A percentile compares a stretch with the other conserved stretches of the same genome.
Conservation (phyloP, 768 basidiomycete species). For the Leccinum ochraceum region DNA sequence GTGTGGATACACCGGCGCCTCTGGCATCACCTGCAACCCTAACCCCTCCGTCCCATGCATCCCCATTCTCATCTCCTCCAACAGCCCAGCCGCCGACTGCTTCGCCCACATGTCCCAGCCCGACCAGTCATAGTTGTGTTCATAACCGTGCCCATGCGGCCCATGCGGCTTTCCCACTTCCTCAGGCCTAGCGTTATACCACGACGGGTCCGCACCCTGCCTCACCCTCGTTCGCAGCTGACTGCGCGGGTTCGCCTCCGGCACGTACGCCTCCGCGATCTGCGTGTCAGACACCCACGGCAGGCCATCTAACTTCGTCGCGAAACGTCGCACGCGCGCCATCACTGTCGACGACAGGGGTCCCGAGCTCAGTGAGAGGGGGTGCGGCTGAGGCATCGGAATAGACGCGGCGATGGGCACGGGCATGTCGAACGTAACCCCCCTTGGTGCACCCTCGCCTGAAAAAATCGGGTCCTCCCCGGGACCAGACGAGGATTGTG, state of each 20-base stretch:
- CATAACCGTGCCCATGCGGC: neutral
- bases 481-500: neutral
- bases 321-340: slow-evolving; percentile 37
- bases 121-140: slow-evolving; percentile 11
- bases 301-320: slow-evolving; percentile 37
- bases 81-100: slow-evolving; percentile 20
- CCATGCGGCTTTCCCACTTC: neutral
- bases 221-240: slow-evolving; percentile 13
- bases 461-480: neutral
- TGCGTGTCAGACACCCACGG: slow-evolving; percentile 47
- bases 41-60: slow-evolving; percentile 4
- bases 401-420: neutral
- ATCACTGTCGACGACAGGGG: slow-evolving; percentile 27
- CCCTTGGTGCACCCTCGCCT: neutral
- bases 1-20: slow-evolving; percentile 17
- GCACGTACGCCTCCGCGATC: slow-evolving; percentile 47
- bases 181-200: slow-evolving; percentile 27
- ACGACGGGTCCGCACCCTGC: slow-evolving; percentile 27
- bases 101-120: slow-evolving; percentile 29
- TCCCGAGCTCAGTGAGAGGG: neutral
- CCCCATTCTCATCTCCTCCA: slow-evolving; percentile 1
- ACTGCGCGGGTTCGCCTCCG: slow-evolving; percentile 30
- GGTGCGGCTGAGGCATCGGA: neutral
- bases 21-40: neutral
- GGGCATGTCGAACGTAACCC: slow-evolving; percentile 1